Evolutionary conservation across 305 asterid genomes (phyloP), one percentile per base, ranked within the genome.

Genomic region (Lippia alba): DNA sequence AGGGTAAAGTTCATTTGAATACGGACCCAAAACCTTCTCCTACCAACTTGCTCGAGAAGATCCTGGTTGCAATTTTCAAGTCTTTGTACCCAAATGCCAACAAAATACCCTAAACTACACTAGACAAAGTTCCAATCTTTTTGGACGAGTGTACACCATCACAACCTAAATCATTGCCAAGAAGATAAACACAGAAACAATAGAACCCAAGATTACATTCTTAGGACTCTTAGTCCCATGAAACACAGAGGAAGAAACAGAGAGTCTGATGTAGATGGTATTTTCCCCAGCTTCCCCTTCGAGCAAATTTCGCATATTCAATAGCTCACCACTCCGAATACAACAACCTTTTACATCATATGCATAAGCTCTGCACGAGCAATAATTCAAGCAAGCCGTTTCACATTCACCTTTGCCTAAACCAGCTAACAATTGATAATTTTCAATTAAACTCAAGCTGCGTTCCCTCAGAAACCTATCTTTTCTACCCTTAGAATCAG

Each of bases 391-490:
- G 9, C 48, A 41, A 41, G 12, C 2, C 5, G 48, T 4, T 41
- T 41, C 48, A 41, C 48, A 41, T 41, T 41, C 48, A 9, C 12
- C 48, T 41, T 4, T 41, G 48, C 48, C 2, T 41, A 6, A 4
- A 7, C 12, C 12, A 1, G 8, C 48, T 11, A 6, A 41, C 8
- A 41, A 41, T 41, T 41, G 48, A 7, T 5, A 3, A 41, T 41
- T 4, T 41, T 41, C 48, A 0, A 86, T 89, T 67, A 78, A 61
- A n/a, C 2, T 56, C 82, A 86, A 69, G 49, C 67, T 56, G 12
- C 76, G 3, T 8, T 61, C 34, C 12, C 8, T 2, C 66, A 30
- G 12, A 68, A 88, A 88, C 67, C 6, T 80, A 76, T 88, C 91
- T 76, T 58, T 69, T 56, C 78, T 41, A 41, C 9, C n/a, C n/a